phyloP scores from a whole-genome alignment of 208 protist species.

The Acanthamoeba culbertsoni region DNA sequence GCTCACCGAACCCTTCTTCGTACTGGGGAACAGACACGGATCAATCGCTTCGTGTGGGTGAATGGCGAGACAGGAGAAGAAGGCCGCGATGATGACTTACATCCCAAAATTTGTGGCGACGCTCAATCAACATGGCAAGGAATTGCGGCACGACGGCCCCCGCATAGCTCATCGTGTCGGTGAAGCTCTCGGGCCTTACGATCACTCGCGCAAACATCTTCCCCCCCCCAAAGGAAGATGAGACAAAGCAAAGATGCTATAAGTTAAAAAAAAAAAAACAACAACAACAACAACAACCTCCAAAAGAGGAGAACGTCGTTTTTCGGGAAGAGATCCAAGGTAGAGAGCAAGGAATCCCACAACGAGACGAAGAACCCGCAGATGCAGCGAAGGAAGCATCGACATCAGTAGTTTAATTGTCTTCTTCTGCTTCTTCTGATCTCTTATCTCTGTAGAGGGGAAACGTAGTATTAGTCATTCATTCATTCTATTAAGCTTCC shows the following conservation, averaged over 20 bases:
- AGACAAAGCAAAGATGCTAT: too few relatives aligned
- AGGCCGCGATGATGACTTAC: background rate
- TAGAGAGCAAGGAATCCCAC: background rate
- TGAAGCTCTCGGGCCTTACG: background rate
- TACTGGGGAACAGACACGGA: background rate
- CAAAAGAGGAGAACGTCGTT: background rate
- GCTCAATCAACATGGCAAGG: background rate
- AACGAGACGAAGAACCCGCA: background rate
- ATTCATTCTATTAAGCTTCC: too few relatives aligned
- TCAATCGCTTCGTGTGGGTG: too few relatives aligned
- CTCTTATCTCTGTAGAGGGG: background rate
- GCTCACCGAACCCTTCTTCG: background rate
- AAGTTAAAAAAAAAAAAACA: background rate
- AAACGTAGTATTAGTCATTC: too few relatives aligned
- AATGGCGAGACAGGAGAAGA: background rate
- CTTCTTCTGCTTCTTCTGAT: background rate
- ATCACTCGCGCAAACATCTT: background rate
- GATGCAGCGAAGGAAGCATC: background rate
- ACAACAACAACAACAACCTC: background rate
- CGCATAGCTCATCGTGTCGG: background rate
- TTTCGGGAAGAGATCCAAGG: background rate
- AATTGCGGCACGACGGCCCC: background rate
- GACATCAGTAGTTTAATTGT: background rate
- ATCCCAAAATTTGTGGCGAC: background rate
- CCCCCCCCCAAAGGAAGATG: background rate